Evolutionary conservation across 75 land plant genomes (phyloP).

Genomic region (Picea glauca): DNA sequence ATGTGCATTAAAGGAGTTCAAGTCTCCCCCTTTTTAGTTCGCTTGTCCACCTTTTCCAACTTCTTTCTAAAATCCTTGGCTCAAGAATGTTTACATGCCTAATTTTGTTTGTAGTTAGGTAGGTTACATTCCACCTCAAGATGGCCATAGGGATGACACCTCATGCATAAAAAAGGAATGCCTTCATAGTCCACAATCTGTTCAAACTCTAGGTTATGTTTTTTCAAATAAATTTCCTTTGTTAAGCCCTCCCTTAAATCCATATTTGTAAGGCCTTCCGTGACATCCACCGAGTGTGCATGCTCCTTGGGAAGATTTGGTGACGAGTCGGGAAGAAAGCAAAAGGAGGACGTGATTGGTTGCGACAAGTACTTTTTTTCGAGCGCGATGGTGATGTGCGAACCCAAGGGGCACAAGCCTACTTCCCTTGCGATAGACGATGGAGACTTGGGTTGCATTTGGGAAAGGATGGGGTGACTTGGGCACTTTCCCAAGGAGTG

Average conservation of each 20-base stretch:
- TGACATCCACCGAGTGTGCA: too few relatives aligned
- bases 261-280: too few relatives aligned
- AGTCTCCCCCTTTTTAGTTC: not conserved
- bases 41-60: not conserved
- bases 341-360: too few relatives aligned
- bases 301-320: too few relatives aligned
- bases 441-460: too few relatives aligned
- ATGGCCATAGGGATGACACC: not conserved
- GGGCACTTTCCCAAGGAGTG: too few relatives aligned
- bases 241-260: not conserved
- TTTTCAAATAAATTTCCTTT: not conserved
- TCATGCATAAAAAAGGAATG: not conserved
- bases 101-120: not conserved
- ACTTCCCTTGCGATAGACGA: too few relatives aligned
- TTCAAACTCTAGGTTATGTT: not conserved
- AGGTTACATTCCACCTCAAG: not conserved
- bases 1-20: not conserved
- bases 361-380: too few relatives aligned
- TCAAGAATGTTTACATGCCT: not conserved
- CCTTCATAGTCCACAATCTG: not conserved
- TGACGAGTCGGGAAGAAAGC: too few relatives aligned
- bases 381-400: too few relatives aligned
- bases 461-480: too few relatives aligned
- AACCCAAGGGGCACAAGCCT: too few relatives aligned
- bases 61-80: not conserved